phyloP scores from a whole-genome alignment of 108 stramenopile genomes.

The Pinguiococcus pyrenoidosus region DNA sequence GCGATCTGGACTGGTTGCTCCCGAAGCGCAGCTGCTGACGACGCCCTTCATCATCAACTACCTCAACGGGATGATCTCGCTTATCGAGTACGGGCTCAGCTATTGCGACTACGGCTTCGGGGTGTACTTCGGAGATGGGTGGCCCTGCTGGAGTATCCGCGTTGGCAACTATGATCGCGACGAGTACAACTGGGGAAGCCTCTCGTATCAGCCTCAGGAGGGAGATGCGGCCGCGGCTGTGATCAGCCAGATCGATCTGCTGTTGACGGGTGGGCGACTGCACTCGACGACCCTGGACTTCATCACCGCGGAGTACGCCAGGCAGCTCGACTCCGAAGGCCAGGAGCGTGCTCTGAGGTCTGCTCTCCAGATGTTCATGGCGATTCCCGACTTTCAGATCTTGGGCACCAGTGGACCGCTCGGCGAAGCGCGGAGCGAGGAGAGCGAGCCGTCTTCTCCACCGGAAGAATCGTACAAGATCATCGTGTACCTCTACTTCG shows the following conservation, averaged over 20 bases:
- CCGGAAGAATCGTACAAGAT: slow-evolving; percentile 60
- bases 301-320: slow-evolving; percentile 27
- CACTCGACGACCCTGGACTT: slow-evolving; percentile 20
- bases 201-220: too few species aligned
- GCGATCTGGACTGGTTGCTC: slow-evolving; percentile 34
- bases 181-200: too few species aligned
- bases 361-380: too few species aligned
- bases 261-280: slow-evolving; percentile 45
- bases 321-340: slow-evolving; percentile 1
- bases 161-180: too few species aligned
- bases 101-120: slow-evolving; percentile 6
- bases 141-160: too few species aligned
- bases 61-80: slow-evolving; percentile 33
- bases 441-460: too few species aligned
- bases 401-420: too few species aligned
- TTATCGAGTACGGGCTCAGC: slow-evolving; percentile 44
- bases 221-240: too few species aligned
- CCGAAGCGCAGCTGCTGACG: slow-evolving; percentile 32
- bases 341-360: too few species aligned
- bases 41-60: slow-evolving; percentile 24
- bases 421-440: too few species aligned
- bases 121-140: too few species aligned
- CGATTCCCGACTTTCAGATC: too few species aligned
- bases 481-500: slow-evolving; percentile 41
- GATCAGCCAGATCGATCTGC: slow-evolving; percentile 32